Percentiles rank a stretch among this genome's conserved stretches.
Evolutionary conservation across 257 asterid species (phyloP).

Genomic region (Salvia rosmarinus): DNA sequence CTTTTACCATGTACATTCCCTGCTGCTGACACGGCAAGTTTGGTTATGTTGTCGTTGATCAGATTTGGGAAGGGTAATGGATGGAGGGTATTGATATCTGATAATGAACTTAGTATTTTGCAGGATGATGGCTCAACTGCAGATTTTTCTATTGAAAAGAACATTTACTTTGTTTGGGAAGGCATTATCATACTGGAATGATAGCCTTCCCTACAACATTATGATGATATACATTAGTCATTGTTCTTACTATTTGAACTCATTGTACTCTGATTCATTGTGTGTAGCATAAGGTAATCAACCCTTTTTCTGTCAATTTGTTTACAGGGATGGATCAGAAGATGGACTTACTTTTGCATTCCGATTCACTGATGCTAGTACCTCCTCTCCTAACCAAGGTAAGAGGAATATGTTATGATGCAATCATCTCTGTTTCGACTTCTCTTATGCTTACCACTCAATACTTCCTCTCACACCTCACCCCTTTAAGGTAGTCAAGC

Average conservation of each 20-base stretch:
- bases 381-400: conserved; percentile 86
- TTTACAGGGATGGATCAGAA: conserved; percentile 84
- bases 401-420: conserved; percentile 36
- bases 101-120: conserved; percentile 1
- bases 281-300: conserved; percentile 28
- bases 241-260: conserved; percentile 28
- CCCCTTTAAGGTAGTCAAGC: conserved; percentile 21
- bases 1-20: conserved; percentile 23
- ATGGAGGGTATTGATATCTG: conserved; percentile 5
- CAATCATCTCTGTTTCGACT: conserved; percentile 29
- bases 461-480: background rate
- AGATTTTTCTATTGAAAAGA: conserved; percentile 23
- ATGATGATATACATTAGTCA: conserved; percentile 13
- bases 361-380: conserved; percentile 91
- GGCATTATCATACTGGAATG: conserved; percentile 18
- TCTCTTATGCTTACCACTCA: background rate
- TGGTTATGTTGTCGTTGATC: conserved; percentile 12
- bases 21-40: background rate
- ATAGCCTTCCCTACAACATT: conserved; percentile 30
- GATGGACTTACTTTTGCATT: conserved; percentile 95
- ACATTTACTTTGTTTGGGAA: conserved; percentile 28
- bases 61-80: conserved; percentile 11
- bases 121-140: conserved; percentile 18
- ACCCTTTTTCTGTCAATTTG: conserved; percentile 33
- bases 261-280: conserved; percentile 12